Conservation (phyloP, 148 eudicot genomes). For the Heliosperma pusillum region DNA sequence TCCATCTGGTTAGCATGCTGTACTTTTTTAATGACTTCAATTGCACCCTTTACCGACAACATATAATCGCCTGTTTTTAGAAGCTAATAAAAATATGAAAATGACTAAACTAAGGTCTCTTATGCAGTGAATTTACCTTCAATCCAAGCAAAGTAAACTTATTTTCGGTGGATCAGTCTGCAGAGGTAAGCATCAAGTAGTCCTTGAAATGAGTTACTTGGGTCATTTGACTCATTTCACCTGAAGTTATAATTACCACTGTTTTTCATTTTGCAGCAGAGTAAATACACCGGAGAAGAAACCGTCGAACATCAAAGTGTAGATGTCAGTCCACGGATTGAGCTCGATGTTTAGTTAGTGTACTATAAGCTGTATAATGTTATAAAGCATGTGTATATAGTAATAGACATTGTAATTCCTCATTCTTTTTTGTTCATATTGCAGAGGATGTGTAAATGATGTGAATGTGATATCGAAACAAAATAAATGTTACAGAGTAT, state of each 20-base stretch:
- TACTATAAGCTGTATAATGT: neutral
- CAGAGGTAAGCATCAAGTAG: conserved; percentile 42
- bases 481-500: neutral
- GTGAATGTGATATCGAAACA: neutral
- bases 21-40: neutral
- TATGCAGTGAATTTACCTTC: conserved; percentile 67
- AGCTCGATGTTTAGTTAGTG: conserved; percentile 23
- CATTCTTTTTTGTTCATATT: conserved; percentile 28
- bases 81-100: neutral
- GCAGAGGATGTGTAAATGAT: conserved; percentile 9
- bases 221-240: neutral
- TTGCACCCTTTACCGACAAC: neutral
- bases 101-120: neutral
- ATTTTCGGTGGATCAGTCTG: conserved; percentile 53
- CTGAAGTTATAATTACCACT: neutral
- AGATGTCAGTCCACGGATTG: conserved; percentile 18
- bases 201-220: neutral
- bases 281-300: conserved; percentile 26
- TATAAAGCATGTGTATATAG: conserved; percentile 20
- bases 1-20: neutral
- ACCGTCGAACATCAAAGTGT: conserved; percentile 21
- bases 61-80: neutral
- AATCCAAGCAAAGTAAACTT: conserved; percentile 62
- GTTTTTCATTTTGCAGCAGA: conserved; percentile 26
- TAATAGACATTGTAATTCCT: conserved; percentile 10